Base-by-base conservation (phyloP, 2,329 filamentous ascomycete genomes). In the Stagonosporopsis tanaceti region DNA sequence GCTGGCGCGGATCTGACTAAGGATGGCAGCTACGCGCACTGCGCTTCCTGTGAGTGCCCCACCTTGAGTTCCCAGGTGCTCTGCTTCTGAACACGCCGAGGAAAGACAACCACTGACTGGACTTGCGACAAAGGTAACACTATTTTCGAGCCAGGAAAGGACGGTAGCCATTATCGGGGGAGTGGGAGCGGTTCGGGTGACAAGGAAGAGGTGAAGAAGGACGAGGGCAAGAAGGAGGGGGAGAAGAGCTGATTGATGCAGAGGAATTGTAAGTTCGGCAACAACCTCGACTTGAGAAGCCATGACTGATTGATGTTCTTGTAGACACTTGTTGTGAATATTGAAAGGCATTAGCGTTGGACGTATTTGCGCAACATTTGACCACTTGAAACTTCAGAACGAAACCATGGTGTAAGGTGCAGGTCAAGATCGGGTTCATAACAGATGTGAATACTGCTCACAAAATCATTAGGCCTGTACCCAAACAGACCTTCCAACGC, bases 21-120 rank as follows among this genome's bases (percentile, higher is more conserved):
- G 53, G 69, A 72, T 39, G 68, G 69, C 12, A 60, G 60, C 34
- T 72, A 66, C 52, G 69, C 69, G 25, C 69, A 72, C 45, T 72
- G 69, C 47, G 68, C 69, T 45, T 69, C 66, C 8, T 72, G 69
- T 72, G 62, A 20, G 67, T 53, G 41, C 30, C 9, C 40, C 34
- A 45, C 32, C 24, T 41, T 25, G 6, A n/a, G 8, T 27, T 15
- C 20, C 42, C 28, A 9, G 20, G 27, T n/a, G 3, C 30, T 14
- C 38, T 15, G 12, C 15, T 15, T n/a, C n/a, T 4, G 32, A 8
- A 15, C 3, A n/a, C 5, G 4, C 15, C 15, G 12, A 7, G 25
- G 12, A 12, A 14, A n/a, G 7, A 27, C 17, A 14, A 5, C 4
- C 2, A 44, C 48, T 58, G 34, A 60, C 35, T 17, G 12, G 7